Evolutionary conservation across 2,329 filamentous ascomycete species (phyloP).

Genomic region (Periglandula ipomoeae): DNA sequence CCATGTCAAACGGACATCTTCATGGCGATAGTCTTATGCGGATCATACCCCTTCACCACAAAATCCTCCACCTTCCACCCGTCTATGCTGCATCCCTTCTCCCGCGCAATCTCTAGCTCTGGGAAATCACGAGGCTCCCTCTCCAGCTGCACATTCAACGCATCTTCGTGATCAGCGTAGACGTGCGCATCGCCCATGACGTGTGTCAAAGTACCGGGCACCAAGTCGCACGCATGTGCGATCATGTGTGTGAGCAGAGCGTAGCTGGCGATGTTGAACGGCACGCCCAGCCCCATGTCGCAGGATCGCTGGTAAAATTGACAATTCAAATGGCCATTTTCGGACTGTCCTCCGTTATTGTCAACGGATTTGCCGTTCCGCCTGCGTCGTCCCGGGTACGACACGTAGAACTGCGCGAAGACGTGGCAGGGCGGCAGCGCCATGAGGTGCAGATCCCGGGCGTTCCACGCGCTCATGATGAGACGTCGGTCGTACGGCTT

Average conservation of each 20-base stretch:
- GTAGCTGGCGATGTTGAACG: constrained; percentile 96
- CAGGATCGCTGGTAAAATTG: constrained; percentile 89
- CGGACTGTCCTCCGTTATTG: constrained; percentile 4
- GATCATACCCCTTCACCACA: constrained; percentile 76
- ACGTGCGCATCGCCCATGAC: constrained; percentile 98
- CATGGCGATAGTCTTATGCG: constrained; percentile 89
- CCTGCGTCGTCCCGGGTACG: constrained; percentile 44
- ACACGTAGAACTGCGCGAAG: constrained; percentile 95
- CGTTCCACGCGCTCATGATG: constrained; percentile 91
- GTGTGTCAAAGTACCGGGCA: constrained; percentile 82
- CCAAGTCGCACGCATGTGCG: constrained; percentile 74
- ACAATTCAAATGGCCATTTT: constrained; percentile 68
- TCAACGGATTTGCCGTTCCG: constrained; percentile 1
- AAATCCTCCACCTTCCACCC: constrained; percentile 88
- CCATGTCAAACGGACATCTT: constrained; percentile 96
- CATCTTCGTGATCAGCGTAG: constrained; percentile 86
- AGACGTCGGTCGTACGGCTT: constrained; percentile 86
- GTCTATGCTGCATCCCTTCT: constrained; percentile 68
- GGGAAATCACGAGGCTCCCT: constrained; percentile 78
- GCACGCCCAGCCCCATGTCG: constrained; percentile 94
- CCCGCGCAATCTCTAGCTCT: constrained; percentile 59
- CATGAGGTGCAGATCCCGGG: constrained; percentile 76
- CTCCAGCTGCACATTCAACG: constrained; percentile 69
- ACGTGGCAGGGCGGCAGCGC: constrained; percentile 91
- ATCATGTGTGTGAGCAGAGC: constrained; percentile 93